These are phyloP conservation scores for Haberlea rhodopensis DNA, from an alignment of 257 asterid genomes.

Conservation along the genomic window DNA sequence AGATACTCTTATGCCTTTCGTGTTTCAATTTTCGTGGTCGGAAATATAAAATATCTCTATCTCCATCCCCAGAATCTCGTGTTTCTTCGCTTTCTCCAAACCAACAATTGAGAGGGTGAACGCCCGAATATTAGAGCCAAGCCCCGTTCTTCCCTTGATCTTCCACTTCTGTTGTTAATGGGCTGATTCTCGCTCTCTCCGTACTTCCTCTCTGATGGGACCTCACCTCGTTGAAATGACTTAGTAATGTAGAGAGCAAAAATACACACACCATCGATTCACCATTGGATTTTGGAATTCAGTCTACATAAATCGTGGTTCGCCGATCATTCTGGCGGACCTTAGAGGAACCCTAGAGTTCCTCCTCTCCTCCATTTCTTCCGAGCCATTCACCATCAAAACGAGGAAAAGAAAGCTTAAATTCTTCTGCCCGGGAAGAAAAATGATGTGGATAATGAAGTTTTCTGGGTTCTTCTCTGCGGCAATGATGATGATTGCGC, in stretches of 20 bases:
- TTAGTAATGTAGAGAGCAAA: conserved; percentile 28
- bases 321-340: conserved; percentile 49
- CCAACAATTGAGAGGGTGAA: no score
- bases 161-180: conserved; percentile 12
- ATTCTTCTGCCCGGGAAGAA: conserved; percentile 26
- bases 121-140: conserved; percentile 12
- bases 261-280: conserved; percentile 3
- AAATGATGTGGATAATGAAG: conserved; percentile 42
- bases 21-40: no score
- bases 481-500: conserved; percentile 43
- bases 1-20: no score
- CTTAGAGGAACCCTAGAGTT: conserved; percentile 50
- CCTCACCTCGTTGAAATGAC: conserved; percentile 33
- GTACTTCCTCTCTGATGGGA: conserved; percentile 25
- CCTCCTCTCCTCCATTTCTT: conserved; percentile 37
- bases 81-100: no score
- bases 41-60: no score
- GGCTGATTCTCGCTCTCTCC: conserved; percentile 37
- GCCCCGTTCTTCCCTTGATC: conserved; percentile 17
- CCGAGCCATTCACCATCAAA: conserved; percentile 29
- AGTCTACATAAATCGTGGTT: conserved; percentile 10
- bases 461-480: conserved; percentile 39
- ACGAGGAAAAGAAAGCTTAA: conserved; percentile 33
- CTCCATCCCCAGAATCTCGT: no score
- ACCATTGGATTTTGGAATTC: conserved; percentile 15